A percentile compares a stretch with the other conserved stretches of the same genome.
phyloP scores from a whole-genome alignment of 176 grass and related monocot genomes.

The Thalia dealbata region DNA sequence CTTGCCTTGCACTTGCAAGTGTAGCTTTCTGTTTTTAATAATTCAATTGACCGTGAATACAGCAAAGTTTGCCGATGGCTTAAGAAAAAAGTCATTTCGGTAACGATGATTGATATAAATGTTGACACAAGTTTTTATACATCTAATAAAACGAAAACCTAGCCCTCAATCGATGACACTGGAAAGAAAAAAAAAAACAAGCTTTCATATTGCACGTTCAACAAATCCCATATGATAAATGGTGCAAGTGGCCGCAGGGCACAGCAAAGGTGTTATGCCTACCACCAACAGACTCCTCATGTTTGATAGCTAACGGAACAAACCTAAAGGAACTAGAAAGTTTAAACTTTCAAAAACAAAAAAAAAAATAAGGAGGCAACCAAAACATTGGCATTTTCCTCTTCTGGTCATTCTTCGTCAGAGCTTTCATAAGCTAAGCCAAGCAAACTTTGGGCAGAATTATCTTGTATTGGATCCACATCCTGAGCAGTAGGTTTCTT shows the following conservation, averaged over 20 bases:
- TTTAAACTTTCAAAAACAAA: neutral
- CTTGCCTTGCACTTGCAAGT: no score
- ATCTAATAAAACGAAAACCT: neutral
- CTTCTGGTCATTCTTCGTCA: conserved; percentile 39
- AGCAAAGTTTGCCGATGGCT: no score
- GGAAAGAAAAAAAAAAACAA: neutral
- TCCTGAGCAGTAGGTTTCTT: conserved; percentile 11
- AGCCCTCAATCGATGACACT: neutral
- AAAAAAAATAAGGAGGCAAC: neutral
- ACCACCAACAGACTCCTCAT: neutral
- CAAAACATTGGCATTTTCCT: neutral
- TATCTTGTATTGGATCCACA: conserved; percentile 19
- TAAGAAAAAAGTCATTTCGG: no score
- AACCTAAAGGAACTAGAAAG: neutral
- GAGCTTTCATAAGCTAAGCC: conserved; percentile 78
- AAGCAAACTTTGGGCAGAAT: conserved; percentile 45
- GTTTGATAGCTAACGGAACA: neutral
- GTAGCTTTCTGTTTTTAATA: no score
- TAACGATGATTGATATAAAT: no score
- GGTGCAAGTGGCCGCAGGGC: neutral
- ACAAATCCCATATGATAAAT: neutral
- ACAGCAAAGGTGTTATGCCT: neutral
- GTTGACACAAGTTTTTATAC: neutral
- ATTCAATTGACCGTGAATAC: no score
- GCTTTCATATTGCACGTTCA: neutral